A percentile compares a stretch with the other conserved stretches of the same genome.
Conservation (phyloP, 768 basidiomycete species). For the Leccinellum albellum region DNA sequence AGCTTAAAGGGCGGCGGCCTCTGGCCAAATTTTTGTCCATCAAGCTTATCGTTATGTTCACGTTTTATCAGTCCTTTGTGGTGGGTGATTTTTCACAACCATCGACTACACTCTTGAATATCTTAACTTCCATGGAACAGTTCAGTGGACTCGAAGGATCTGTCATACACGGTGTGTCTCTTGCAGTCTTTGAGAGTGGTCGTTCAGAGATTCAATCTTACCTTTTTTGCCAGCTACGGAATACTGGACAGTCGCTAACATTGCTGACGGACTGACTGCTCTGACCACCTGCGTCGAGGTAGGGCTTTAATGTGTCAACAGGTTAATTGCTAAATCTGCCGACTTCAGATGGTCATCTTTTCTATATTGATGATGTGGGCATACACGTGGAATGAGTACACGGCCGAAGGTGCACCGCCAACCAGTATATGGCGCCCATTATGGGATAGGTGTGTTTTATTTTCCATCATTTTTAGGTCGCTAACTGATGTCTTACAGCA, state of each 20-base stretch:
- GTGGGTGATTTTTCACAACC: slow-evolving; percentile 36
- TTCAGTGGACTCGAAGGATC: slow-evolving; percentile 62
- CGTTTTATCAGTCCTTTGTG: slow-evolving; percentile 82
- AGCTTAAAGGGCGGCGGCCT: slow-evolving; percentile 72
- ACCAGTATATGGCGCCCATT: slow-evolving; percentile 69
- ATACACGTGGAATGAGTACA: slow-evolving; percentile 70
- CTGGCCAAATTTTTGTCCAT: slow-evolving; percentile 84
- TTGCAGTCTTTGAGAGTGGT: background rate
- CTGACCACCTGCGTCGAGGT: slow-evolving; percentile 84
- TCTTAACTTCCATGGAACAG: slow-evolving; percentile 32
- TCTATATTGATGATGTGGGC: slow-evolving; percentile 79
- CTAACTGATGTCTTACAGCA: slow-evolving; percentile 27
- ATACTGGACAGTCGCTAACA: slow-evolving; percentile 83
- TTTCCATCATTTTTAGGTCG: background rate
- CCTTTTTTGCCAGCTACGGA: slow-evolving; percentile 45
- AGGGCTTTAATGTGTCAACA: slow-evolving; percentile 3
- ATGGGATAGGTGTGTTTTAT: slow-evolving; percentile 49
- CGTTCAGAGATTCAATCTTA: background rate
- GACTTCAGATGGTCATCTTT: slow-evolving; percentile 76
- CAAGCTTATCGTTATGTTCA: slow-evolving; percentile 84
- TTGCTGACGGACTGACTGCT: slow-evolving; percentile 80
- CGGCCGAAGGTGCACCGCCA: slow-evolving; percentile 35
- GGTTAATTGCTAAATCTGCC: slow-evolving; percentile 1
- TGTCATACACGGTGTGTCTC: slow-evolving; percentile 58
- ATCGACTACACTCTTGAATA: background rate